Base-by-base conservation (phyloP, 2,329 filamentous ascomycete species). In the Penicillium sp. region DNA sequence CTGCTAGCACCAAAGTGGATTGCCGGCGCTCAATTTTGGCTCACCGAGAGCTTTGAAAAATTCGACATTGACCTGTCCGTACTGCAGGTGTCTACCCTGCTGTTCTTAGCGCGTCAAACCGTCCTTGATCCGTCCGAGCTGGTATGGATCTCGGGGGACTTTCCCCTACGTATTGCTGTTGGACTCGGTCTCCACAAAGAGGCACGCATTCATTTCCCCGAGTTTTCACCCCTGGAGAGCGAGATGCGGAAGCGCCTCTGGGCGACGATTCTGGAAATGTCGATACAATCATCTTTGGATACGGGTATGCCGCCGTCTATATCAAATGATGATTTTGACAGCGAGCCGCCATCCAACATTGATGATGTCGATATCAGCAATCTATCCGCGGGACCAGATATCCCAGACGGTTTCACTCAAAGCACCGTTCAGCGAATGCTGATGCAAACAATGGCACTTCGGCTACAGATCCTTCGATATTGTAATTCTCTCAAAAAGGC, bases 111-210 rank as follows among this genome's bases (percentile, higher is more conserved):
- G 5, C 57, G 60, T 32, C 54, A 66, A 45, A 56, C 56, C 26
- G 18, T 49, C 57, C 28, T 50, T 52, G 3, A 51, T 65, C 33
- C 62, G 63, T n/a, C 56, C 13, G 67, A 69, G 41, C 39, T 67
- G 18, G 52, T 65, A 3, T 71, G 65, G 65, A 58, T 69, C 3
- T 64, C 66, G 1, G 55, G 56, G 26, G 66, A 65, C 4, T 55
- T 61, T 0, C 50, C 68, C 1, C 12, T 65, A 5, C 45, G 56
- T 4, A 60, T 48, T 35, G 65, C 65, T 1, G 64, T 68, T 55
- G 57, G 60, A 34, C 63, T 67, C 43, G 65, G 64, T 0, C 46
- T 68, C 5, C 65, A 68, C 52, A 55, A 58, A 24, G 64, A 68
- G 41, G 65, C 66, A 18, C 18, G 18, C 0, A 47, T 49, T 2